Base-by-base conservation (phyloP, 2,329 filamentous ascomycete species). In the Eutypa lata region DNA sequence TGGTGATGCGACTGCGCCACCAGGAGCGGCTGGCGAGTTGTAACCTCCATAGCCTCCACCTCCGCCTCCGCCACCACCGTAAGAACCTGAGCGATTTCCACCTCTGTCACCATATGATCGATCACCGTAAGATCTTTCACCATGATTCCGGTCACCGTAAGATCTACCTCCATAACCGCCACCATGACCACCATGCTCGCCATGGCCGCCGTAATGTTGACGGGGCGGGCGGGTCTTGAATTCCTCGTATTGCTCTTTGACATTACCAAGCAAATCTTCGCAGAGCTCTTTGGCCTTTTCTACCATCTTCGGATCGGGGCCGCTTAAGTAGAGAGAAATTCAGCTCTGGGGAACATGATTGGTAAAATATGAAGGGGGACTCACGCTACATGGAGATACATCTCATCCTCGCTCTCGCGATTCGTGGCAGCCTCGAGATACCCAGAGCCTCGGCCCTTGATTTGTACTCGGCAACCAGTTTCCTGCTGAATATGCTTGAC, bases 401-500 rank as follows among this genome's bases (percentile, higher is more conserved):
- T 97, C 2, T 91, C 84, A 68, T 97, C 93, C 47, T 99, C 93
- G 60, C 91, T 96, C 73, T 99, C 94, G 42, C 79, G 83, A 58
- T 90, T 89, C n/a, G 91, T 95, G 31, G 88, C 84, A 46, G 88
- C 85, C 70, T 99, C 94, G 66, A 96, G 86, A 68, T 96, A 99
- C 14, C 94, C 94, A 50, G 92, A 97, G 38, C 92, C 92, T 58
- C 90, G 90, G 18, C 94, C 94, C 71, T 99, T 99, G 75, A 99
- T 99, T 71, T 99, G 94, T 24, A 99, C 94, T 62, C 93, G 90
- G 70, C 94, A 97, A 57, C 90, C 83, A 14, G 94, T 97, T 72
- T 96, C 91, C 68, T 92, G 87, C 73, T 97, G 94, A 60, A 99
- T 97, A 68, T 97, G 93, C 73, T 99, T 99, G 56, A 99, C 94